Percentiles rank a stretch among this genome's conserved stretches.
Conservation (phyloP, 768 basidiomycete genomes). For the Podaxis sp. region DNA sequence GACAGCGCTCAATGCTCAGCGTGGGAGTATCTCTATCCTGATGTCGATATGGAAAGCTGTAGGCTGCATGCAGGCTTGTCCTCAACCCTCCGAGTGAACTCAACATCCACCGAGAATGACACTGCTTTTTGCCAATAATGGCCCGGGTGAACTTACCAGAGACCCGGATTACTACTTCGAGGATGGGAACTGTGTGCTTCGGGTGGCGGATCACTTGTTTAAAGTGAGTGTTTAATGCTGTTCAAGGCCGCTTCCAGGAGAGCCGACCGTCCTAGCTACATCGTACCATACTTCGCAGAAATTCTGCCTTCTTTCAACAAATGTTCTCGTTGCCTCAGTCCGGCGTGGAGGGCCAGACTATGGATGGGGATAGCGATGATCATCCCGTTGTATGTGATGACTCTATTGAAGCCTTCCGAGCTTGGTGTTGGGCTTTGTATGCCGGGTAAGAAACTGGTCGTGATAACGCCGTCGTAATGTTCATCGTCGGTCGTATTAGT, state of each 20-base stretch:
- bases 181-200: neutral
- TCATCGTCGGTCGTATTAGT: neutral
- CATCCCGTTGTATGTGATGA: neutral
- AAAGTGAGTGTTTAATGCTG: neutral
- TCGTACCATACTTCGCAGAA: neutral
- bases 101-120: too few relatives aligned
- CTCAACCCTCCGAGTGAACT: neutral
- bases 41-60: neutral
- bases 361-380: neutral
- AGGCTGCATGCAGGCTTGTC: neutral
- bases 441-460: neutral
- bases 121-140: too few relatives aligned
- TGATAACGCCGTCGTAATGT: neutral
- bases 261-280: neutral
- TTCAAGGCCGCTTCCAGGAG: neutral
- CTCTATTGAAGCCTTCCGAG: neutral
- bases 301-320: neutral
- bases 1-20: neutral
- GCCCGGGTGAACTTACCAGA: neutral
- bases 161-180: neutral
- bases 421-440: constrained; percentile 5
- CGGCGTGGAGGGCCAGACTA: neutral
- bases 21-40: neutral
- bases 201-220: neutral
- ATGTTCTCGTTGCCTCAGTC: neutral